A percentile compares a stretch with the other conserved stretches of the same genome.
phyloP scores from a whole-genome alignment of 805 yeast species.

The Starmerella etchellsii region DNA sequence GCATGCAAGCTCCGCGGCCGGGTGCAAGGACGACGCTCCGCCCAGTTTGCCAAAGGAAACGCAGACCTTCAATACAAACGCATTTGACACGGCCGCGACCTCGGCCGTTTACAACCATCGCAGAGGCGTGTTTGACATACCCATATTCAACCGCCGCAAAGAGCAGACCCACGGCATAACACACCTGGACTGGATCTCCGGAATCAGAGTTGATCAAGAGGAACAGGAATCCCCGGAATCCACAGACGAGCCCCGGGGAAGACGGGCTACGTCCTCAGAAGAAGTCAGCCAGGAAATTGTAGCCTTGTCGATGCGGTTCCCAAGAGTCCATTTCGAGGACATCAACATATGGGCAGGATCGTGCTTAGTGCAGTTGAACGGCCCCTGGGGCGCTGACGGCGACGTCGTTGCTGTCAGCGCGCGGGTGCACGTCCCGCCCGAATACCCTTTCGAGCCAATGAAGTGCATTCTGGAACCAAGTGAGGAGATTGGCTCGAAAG shows the following conservation, averaged over 20 bases:
- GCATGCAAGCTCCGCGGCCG: slow-evolving; percentile 15
- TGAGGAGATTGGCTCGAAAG: neutral
- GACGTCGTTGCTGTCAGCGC: slow-evolving; percentile 54
- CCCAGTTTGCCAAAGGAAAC: slow-evolving; percentile 3
- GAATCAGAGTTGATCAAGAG: slow-evolving; percentile 35
- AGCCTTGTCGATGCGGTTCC: slow-evolving; percentile 75
- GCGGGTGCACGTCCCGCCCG: slow-evolving; percentile 54
- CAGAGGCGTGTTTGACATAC: slow-evolving; percentile 9
- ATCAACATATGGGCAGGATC: slow-evolving; percentile 81
- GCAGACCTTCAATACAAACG: slow-evolving; percentile 8
- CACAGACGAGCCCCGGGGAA: neutral
- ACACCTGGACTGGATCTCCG: slow-evolving; percentile 73
- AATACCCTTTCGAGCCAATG: slow-evolving; percentile 56
- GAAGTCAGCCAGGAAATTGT: slow-evolving; percentile 80
- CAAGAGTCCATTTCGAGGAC: slow-evolving; percentile 72
- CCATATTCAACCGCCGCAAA: slow-evolving; percentile 1
- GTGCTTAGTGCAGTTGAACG: slow-evolving; percentile 61
- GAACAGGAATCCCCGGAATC: neutral
- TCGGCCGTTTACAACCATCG: neutral
- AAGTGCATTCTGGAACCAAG: slow-evolving; percentile 27
- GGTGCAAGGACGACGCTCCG: slow-evolving; percentile 16
- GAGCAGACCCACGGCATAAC: slow-evolving; percentile 3
- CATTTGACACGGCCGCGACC: slow-evolving; percentile 2
- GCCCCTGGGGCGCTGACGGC: slow-evolving; percentile 52
- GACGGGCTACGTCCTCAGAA: slow-evolving; percentile 1